A percentile compares a stretch with the other conserved stretches of the same genome.
Evolutionary conservation across 192 early-diverging fungal species (phyloP).

Genomic region (Gigaspora rosea): DNA sequence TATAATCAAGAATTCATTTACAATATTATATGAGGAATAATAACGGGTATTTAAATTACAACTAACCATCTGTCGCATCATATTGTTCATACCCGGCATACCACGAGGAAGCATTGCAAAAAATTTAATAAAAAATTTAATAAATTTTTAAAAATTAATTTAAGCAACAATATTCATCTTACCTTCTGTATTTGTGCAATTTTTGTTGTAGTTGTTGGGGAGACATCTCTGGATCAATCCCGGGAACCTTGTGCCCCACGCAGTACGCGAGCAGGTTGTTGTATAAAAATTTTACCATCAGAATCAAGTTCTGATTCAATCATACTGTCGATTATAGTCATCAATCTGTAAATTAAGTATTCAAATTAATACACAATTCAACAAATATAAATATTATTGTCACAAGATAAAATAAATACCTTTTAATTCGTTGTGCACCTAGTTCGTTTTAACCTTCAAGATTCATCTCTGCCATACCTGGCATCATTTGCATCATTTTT

Average conservation of each 20-base stretch:
- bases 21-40: background rate
- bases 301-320: conserved; percentile 85
- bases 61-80: conserved; percentile 65
- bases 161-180: conserved; percentile 36
- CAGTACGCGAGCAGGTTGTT: conserved; percentile 68
- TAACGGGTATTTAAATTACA: background rate
- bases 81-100: conserved; percentile 61
- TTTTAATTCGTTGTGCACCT: conserved; percentile 61
- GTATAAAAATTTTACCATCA: conserved; percentile 81
- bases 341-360: conserved; percentile 46
- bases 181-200: conserved; percentile 72
- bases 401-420: conserved; percentile 12
- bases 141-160: too few relatives aligned
- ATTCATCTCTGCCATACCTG: conserved; percentile 57
- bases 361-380: background rate
- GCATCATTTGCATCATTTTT: conserved; percentile 79
- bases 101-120: conserved; percentile 39
- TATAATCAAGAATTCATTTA: background rate
- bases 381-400: background rate
- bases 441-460: conserved; percentile 52
- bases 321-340: conserved; percentile 97
- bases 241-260: conserved; percentile 81
- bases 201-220: conserved; percentile 71
- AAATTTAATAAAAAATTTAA: too few relatives aligned
- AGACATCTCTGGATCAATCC: conserved; percentile 54